Conservation (phyloP, 176 grass and related monocot species). For the Metroxylon sagu region DNA sequence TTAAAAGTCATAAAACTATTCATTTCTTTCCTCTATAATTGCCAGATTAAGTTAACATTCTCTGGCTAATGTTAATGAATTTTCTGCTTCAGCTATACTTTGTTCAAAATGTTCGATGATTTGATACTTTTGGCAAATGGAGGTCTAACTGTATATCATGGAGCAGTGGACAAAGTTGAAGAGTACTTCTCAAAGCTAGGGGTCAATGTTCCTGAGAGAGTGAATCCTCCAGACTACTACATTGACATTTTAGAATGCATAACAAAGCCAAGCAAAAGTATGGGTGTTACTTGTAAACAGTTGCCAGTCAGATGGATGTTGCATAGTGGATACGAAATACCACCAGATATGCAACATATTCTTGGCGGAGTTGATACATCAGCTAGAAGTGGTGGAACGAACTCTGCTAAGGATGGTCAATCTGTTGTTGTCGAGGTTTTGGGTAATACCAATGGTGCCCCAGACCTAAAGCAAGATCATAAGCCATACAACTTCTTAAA, state of each 20-base stretch:
- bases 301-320: conserved; percentile 61
- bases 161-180: conserved; percentile 50
- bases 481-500: conserved; percentile 1
- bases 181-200: conserved; percentile 56
- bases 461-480: conserved; percentile 4
- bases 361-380: conserved; percentile 31
- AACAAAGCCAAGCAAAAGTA: conserved; percentile 34
- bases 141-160: conserved; percentile 62
- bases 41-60: too few relatives aligned
- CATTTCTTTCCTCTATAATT: too few relatives aligned
- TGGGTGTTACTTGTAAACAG: conserved; percentile 32
- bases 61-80: conserved; percentile 18
- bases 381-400: conserved; percentile 23
- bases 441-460: not conserved
- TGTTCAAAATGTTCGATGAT: conserved; percentile 77
- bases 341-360: conserved; percentile 42
- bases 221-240: conserved; percentile 75
- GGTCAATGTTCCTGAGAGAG: conserved; percentile 48
- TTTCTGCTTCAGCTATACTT: conserved; percentile 51
- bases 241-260: conserved; percentile 80
- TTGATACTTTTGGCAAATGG: conserved; percentile 80
- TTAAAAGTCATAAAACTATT: too few relatives aligned
- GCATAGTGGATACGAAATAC: conserved; percentile 55
- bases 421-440: conserved; percentile 25
- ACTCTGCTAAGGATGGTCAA: conserved; percentile 24